These are phyloP conservation scores for Paraleonurus japonicus DNA, from an alignment of 257 asterid genomes.

Conservation along the genomic window DNA sequence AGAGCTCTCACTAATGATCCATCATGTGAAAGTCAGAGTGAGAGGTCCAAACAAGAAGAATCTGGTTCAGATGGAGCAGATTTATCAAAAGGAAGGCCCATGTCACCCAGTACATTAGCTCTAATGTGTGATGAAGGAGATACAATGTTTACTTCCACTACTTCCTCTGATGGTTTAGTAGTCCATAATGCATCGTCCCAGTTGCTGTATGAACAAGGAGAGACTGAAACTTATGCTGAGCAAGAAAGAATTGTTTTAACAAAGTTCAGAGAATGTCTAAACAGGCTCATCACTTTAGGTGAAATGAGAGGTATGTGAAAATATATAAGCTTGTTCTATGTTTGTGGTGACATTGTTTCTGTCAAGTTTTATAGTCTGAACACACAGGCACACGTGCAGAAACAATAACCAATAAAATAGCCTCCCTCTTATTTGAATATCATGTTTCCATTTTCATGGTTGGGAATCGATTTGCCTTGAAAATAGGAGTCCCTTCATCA, in stretches of 20 bases:
- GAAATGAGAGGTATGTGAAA: slow-evolving; percentile 88
- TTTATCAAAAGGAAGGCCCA: slow-evolving; percentile 64
- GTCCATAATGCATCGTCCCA: slow-evolving; percentile 48
- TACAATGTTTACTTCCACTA: slow-evolving; percentile 54
- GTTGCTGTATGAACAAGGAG: slow-evolving; percentile 51
- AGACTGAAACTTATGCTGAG: slow-evolving; percentile 60
- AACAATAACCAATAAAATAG: background rate
- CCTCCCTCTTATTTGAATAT: background rate
- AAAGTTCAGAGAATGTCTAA: slow-evolving; percentile 89
- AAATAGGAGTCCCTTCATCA: background rate
- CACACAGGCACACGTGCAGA: background rate
- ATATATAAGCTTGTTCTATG: background rate
- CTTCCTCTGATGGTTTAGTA: slow-evolving; percentile 50
- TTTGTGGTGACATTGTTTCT: background rate
- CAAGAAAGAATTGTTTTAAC: slow-evolving; percentile 91
- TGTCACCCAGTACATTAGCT: slow-evolving; percentile 96
- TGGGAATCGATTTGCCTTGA: background rate
- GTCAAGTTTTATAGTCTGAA: background rate
- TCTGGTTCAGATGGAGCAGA: slow-evolving; percentile 64
- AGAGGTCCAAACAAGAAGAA: slow-evolving; percentile 43
- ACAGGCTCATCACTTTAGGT: slow-evolving; percentile 86
- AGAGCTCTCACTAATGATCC: slow-evolving; percentile 35
- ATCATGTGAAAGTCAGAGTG: slow-evolving; percentile 42
- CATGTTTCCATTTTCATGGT: background rate
- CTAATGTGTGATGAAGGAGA: slow-evolving; percentile 95